Conservation (phyloP, 495 filamentous ascomycete genomes). For the Amorphotheca resinae region DNA sequence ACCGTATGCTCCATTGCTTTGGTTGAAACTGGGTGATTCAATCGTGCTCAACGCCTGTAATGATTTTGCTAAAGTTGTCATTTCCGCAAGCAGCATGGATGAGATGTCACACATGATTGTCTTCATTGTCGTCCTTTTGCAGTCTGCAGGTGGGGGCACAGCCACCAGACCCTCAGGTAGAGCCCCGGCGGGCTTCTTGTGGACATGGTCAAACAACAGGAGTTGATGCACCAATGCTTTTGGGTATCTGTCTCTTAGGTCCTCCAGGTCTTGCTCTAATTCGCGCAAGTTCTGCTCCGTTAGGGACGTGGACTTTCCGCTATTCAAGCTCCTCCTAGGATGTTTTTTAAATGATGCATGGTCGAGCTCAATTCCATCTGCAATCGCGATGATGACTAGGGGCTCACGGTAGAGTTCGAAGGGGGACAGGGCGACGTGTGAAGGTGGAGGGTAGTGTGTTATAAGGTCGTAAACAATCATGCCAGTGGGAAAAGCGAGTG, state of each 20-base stretch:
- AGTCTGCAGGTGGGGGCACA: constrained; percentile 58
- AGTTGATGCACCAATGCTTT: constrained; percentile 67
- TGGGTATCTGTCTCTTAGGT: constrained; percentile 57
- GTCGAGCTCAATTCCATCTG: constrained; percentile 53
- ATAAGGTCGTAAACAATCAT: constrained; percentile 83
- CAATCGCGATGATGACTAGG: constrained; percentile 64
- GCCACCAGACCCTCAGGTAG: constrained; percentile 52
- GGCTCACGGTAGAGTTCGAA: constrained; percentile 79
- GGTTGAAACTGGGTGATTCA: constrained; percentile 54
- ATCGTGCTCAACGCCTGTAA: constrained; percentile 69
- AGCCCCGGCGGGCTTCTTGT: constrained; percentile 29
- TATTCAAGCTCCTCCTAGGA: constrained; percentile 31
- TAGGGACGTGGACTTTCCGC: constrained; percentile 31
- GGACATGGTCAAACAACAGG: constrained; percentile 62
- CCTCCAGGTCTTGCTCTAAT: constrained; percentile 53
- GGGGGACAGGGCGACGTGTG: constrained; percentile 65
- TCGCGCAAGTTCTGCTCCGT: constrained; percentile 34
- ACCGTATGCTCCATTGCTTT: constrained; percentile 23
- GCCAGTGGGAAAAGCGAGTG: constrained; percentile 80
- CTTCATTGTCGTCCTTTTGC: constrained; percentile 81
- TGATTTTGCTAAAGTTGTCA: constrained; percentile 76
- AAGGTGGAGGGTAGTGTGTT: constrained; percentile 61
- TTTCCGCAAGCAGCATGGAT: constrained; percentile 67
- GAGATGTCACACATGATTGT: constrained; percentile 90
- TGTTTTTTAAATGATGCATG: constrained; percentile 26